These are phyloP conservation scores for Solanum bulbocastanum DNA, from an alignment of 257 asterid genomes.

Conservation along the genomic window DNA sequence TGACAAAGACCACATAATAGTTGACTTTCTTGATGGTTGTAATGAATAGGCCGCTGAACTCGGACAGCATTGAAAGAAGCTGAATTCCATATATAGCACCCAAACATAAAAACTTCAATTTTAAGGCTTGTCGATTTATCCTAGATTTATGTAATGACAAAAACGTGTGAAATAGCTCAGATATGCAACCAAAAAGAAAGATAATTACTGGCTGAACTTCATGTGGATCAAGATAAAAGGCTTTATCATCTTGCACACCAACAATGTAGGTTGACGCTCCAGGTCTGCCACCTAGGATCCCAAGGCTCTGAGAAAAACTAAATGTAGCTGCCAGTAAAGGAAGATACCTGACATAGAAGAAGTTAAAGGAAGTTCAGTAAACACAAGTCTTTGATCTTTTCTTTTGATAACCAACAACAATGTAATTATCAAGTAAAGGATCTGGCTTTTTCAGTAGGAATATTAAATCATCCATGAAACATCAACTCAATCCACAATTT, in stretches of 20 bases:
- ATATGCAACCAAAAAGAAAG: not conserved
- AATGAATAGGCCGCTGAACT: not conserved
- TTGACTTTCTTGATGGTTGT: not conserved
- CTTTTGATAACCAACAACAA: not conserved
- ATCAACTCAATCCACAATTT: not conserved
- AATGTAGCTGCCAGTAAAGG: slow-evolving; percentile 81
- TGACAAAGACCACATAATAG: not conserved
- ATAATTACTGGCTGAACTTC: slow-evolving; percentile 80
- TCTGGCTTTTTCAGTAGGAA: not conserved
- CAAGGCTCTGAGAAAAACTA: slow-evolving; percentile 91
- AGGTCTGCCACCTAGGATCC: slow-evolving; percentile 91
- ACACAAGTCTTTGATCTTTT: not conserved
- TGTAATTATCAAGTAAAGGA: not conserved
- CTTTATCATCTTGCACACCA: slow-evolving; percentile 95
- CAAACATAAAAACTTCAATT: not conserved
- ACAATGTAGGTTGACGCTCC: slow-evolving; percentile 91
- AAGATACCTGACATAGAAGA: slow-evolving; percentile 48
- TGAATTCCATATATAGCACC: not conserved
- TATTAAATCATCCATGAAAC: not conserved
- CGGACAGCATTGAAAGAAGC: not conserved
- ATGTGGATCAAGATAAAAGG: slow-evolving; percentile 94
- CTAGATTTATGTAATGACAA: not conserved
- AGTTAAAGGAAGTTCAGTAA: not conserved
- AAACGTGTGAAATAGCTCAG: not conserved
- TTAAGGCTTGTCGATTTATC: not conserved